Percentiles rank a stretch among this genome's conserved stretches.
These are phyloP conservation scores for Phaffia tasmanica DNA, from an alignment of 768 basidiomycete species.

Conservation along the genomic window DNA sequence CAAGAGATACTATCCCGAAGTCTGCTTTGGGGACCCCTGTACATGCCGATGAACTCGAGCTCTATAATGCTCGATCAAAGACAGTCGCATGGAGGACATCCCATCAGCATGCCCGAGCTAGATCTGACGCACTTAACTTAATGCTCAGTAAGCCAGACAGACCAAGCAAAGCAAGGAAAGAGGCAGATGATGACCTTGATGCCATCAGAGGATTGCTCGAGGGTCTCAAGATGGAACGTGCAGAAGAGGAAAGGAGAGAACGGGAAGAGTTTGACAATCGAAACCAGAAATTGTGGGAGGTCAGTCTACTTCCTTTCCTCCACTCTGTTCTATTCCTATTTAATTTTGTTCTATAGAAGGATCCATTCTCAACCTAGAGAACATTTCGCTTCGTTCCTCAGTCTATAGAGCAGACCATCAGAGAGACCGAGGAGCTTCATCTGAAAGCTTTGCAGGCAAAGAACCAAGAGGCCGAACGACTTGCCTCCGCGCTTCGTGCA, in stretches of 20 bases:
- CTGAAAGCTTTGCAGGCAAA: constrained; percentile 34
- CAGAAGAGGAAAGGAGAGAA: constrained; percentile 44
- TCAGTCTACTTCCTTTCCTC: constrained; percentile 40
- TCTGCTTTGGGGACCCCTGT: neutral
- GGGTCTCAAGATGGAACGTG: constrained; percentile 42
- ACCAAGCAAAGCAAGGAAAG: no score
- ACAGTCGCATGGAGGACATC: neutral
- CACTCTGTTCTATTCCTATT: constrained; percentile 43
- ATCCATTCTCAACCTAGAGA: constrained; percentile 36
- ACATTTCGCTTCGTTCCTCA: constrained; percentile 28
- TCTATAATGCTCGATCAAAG: neutral
- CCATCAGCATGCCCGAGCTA: neutral
- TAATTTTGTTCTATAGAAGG: constrained; percentile 45
- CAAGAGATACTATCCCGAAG: neutral
- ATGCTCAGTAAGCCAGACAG: no score
- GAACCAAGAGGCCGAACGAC: constrained; percentile 31
- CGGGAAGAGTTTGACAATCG: constrained; percentile 44
- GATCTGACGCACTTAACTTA: neutral
- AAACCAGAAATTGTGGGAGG: constrained; percentile 45
- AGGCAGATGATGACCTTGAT: no score
- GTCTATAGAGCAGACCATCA: constrained; percentile 39
- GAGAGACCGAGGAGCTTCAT: constrained; percentile 14
- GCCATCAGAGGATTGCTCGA: constrained; percentile 43
- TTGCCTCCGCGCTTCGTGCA: constrained; percentile 41
- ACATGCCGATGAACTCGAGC: neutral